Percentiles rank a stretch among this genome's conserved stretches.
Conservation (phyloP, 2,329 filamentous ascomycete species). For the Diplodia mutila region DNA sequence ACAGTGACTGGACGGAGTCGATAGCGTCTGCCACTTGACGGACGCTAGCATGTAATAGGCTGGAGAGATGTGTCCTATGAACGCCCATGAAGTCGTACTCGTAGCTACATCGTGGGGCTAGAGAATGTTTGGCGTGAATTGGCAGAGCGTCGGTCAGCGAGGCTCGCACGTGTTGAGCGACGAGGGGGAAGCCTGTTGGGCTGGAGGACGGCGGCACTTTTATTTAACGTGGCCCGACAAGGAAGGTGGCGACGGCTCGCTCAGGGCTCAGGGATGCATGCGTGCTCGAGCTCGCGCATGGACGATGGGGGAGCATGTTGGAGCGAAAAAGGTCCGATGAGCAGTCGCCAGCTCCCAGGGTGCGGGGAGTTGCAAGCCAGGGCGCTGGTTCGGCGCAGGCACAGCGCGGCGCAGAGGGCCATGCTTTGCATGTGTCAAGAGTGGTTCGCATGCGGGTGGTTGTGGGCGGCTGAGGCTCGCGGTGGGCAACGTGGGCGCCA, state of each 20-base stretch:
- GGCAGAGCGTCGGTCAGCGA: not conserved
- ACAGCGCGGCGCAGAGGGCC: slow-evolving; percentile 5
- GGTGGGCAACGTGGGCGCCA: slow-evolving; percentile 16
- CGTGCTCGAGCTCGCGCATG: not conserved
- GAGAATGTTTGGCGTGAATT: not conserved
- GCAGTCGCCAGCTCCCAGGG: not conserved
- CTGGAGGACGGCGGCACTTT: not conserved
- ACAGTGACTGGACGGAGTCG: not conserved
- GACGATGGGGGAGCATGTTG: not conserved
- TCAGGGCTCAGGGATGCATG: slow-evolving; percentile 10
- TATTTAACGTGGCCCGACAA: slow-evolving; percentile 8
- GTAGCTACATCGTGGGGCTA: not conserved
- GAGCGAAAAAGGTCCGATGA: slow-evolving; percentile 12
- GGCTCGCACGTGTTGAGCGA: slow-evolving; percentile 1
- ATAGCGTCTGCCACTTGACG: slow-evolving; percentile 1
- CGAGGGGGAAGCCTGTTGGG: not conserved
- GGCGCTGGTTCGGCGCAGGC: slow-evolving; percentile 12
- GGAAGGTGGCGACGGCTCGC: slow-evolving; percentile 15
- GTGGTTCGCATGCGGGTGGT: slow-evolving; percentile 13
- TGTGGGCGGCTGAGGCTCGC: slow-evolving; percentile 3
- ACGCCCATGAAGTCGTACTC: not conserved
- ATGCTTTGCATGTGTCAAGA: slow-evolving; percentile 22
- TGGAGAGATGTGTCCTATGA: too few relatives aligned
- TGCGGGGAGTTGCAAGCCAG: not conserved
- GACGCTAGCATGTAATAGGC: not conserved